Evolutionary conservation across 139 green algal species (phyloP).

Genomic region (Asterochloris erici): DNA sequence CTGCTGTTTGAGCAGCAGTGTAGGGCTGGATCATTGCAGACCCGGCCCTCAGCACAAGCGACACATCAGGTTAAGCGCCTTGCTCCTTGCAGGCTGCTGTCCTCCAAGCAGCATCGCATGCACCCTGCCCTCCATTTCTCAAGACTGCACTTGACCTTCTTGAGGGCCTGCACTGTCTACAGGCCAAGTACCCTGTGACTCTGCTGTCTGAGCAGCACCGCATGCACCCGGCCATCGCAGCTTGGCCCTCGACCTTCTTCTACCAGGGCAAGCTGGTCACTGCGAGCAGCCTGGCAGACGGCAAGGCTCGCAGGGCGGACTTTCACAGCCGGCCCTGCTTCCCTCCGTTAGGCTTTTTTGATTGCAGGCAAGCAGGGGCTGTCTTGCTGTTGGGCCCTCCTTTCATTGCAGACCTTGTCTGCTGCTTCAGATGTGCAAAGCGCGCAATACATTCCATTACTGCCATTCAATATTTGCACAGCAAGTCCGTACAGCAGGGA

Average conservation of each 20-base stretch:
- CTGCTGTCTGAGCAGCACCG: conserved; percentile 72
- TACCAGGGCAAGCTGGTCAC: conserved; percentile 56
- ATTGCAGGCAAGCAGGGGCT: conserved; percentile 23
- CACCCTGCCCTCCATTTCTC: background rate
- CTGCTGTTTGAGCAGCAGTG: no score
- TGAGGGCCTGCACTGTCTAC: background rate
- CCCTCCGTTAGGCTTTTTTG: conserved; percentile 45
- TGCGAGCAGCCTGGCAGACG: conserved; percentile 25
- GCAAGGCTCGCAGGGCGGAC: conserved; percentile 11
- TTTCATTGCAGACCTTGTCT: background rate
- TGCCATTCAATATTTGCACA: no score
- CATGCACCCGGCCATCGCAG: conserved; percentile 69
- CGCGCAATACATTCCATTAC: no score
- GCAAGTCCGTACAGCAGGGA: no score
- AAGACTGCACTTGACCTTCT: background rate
- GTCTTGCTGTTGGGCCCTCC: background rate
- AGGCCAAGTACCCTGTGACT: conserved; percentile 37
- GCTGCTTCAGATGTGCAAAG: no score
- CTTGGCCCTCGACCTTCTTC: conserved; percentile 52
- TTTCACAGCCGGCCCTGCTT: conserved; percentile 30
- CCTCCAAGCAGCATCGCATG: background rate
- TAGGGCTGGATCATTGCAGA: no score
- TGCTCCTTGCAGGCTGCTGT: background rate
- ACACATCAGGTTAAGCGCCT: no score
- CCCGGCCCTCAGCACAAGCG: no score